A percentile compares a stretch with the other conserved stretches of the same genome.
phyloP scores from a whole-genome alignment of 1,284 basidiomycete genomes.

The Neonothopanus nambi region DNA sequence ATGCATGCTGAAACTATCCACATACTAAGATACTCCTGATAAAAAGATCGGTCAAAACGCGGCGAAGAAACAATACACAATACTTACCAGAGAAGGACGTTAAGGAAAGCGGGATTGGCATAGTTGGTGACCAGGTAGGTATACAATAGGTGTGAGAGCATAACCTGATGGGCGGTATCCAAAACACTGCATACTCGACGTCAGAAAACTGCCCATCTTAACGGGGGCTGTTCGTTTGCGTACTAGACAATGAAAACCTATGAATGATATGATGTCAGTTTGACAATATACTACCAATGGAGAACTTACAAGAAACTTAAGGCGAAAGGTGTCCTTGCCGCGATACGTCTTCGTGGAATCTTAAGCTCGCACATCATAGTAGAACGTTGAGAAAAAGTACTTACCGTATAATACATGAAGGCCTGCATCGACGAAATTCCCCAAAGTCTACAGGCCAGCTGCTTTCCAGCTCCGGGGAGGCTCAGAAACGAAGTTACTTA shows the following conservation, averaged over 20 bases:
- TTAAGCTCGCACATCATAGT: background rate
- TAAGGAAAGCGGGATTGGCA: conserved; percentile 6
- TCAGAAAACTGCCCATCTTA: background rate
- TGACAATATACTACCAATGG: background rate
- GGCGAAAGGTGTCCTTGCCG: background rate
- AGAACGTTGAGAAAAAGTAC: background rate
- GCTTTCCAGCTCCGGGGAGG: background rate
- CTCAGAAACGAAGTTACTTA: conserved; percentile 3
- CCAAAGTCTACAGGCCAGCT: conserved; percentile 9
- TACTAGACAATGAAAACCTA: conserved; percentile 15
- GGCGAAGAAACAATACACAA: background rate
- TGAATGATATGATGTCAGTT: too few species aligned
- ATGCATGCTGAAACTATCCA: too few species aligned
- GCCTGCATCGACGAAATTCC: conserved; percentile 12
- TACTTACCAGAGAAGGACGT: conserved; percentile 7
- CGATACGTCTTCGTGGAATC: background rate
- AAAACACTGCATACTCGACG: conserved; percentile 2
- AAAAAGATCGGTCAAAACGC: background rate
- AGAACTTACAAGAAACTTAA: conserved; percentile 2
- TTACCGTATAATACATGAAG: conserved; percentile 13
- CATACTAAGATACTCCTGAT: conserved; percentile 16
- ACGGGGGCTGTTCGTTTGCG: background rate
- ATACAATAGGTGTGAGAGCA: conserved; percentile 14
- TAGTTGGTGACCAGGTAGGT: conserved; percentile 10
- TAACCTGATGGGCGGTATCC: conserved; percentile 13